Base-by-base conservation (phyloP, 306 rosid genomes). In the Aeschynomene evenia region DNA sequence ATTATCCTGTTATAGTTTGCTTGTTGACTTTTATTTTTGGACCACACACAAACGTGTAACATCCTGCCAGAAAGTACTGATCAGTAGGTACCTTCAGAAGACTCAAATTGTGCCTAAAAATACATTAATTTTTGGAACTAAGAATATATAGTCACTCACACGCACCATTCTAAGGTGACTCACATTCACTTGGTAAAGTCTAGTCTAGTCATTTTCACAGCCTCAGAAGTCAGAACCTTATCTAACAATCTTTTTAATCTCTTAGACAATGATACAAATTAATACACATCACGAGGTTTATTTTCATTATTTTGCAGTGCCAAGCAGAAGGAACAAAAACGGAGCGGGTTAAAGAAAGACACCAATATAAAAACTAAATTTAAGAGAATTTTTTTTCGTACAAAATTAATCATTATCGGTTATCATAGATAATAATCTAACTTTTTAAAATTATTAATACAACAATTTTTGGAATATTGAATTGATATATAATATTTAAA, bases 41-140 rank as follows among this genome's bases (percentile, higher is more conserved):
- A 19, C 4, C 40, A 77, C 79, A 3, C 85, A 85, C 1, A 84
- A 86, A 16, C 83, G 50, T 84, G 52, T 85, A 52, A n/a, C n/a
- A n/a, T n/a, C n/a, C n/a, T n/a, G n/a, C n/a, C 72, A 14, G 81
- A 56, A 73, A 88, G 21, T 83, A 81, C 40, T 88, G 88, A 63
- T 85, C 87, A 7, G 69, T 78, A 1, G 92, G 90, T 6, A 81
- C 86, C 96, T 87, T 59, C 66, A 36, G 14, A 34, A 50, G 20
- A 66, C 42, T 20, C 46, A 74, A 65, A 74, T 57, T 46, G 14
- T 68, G 55, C n/a, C 21, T 6, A 12, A 29, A 15, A 28, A 15
- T 33, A 59, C 23, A 13, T 31, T n/a, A n/a, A 18, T 0, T 6
- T 13, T 7, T 1, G 4, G 37, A 7, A 33, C 9, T 26, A 9